phyloP scores from a whole-genome alignment of 2,329 filamentous ascomycete genomes.

The Tolypocladium nubicola region DNA sequence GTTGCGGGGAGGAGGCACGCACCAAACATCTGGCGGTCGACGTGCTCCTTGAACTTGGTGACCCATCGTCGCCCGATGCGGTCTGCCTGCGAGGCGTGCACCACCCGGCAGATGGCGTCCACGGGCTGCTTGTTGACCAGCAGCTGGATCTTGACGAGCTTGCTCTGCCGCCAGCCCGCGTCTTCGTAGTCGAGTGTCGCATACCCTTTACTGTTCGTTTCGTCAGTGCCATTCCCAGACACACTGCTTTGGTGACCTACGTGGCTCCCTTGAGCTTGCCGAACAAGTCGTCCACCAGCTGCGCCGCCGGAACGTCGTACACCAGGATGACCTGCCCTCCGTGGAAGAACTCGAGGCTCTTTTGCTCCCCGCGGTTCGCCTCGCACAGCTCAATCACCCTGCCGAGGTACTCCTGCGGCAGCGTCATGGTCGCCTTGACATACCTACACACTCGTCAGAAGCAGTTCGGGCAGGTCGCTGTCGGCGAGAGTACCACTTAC shows the following conservation, averaged over 20 bases:
- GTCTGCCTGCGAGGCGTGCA: conserved; percentile 74
- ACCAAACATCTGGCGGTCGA: conserved; percentile 88
- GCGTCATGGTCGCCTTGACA: conserved; percentile 74
- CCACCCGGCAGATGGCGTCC: conserved; percentile 84
- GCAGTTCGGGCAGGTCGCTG: background rate
- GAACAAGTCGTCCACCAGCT: conserved; percentile 94
- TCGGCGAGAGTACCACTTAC: conserved; percentile 18
- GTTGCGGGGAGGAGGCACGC: conserved; percentile 6
- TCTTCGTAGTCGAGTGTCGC: conserved; percentile 96
- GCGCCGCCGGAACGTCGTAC: conserved; percentile 78
- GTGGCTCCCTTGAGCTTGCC: conserved; percentile 89
- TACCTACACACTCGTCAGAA: conserved; percentile 30
- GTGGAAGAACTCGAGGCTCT: conserved; percentile 84
- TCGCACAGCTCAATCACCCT: conserved; percentile 94
- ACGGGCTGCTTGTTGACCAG: conserved; percentile 90
- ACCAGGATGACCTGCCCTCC: conserved; percentile 87
- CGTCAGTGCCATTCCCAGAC: background rate
- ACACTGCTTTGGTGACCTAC: conserved; percentile 13
- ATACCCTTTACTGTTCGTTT: conserved; percentile 58
- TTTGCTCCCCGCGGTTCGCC: conserved; percentile 75
- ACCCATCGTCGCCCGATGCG: conserved; percentile 82
- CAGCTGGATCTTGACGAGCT: conserved; percentile 80
- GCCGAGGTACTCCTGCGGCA: conserved; percentile 89
- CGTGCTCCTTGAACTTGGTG: conserved; percentile 91
- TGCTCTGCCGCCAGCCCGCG: conserved; percentile 70